These are phyloP conservation scores for Alternaria sp. DNA, from an alignment of 2,329 filamentous ascomycete species.

Conservation along the genomic window DNA sequence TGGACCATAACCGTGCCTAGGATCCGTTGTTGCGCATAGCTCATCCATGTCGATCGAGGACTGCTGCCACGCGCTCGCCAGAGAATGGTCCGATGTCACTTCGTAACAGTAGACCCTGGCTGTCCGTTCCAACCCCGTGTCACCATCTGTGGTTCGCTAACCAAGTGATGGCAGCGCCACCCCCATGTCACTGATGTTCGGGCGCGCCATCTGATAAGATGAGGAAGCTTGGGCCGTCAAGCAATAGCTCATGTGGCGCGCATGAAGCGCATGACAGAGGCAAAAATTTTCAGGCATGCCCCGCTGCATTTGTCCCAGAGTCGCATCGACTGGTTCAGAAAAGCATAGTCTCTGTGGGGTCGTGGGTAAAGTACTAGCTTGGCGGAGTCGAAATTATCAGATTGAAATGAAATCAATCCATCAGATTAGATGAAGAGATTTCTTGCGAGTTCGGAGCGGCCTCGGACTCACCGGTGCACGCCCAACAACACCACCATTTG, in stretches of 20 bases:
- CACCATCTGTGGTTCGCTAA: constrained; percentile 28
- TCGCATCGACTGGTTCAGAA: constrained; percentile 15
- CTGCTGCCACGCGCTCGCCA: constrained; percentile 35
- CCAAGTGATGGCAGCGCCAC: constrained; percentile 10
- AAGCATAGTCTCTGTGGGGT: constrained; percentile 31
- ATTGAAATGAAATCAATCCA: constrained; percentile 36
- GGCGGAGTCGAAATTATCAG: constrained; percentile 34
- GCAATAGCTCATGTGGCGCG: constrained; percentile 25
- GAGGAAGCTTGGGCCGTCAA: constrained; percentile 21
- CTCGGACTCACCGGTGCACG: constrained; percentile 23
- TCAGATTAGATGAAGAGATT: constrained; percentile 26
- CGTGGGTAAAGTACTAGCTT: constrained; percentile 26
- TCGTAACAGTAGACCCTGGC: constrained; percentile 29
- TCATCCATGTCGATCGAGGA: constrained; percentile 30
- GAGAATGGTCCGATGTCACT: constrained; percentile 41
- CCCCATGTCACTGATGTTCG: constrained; percentile 32
- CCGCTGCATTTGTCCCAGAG: constrained; percentile 37
- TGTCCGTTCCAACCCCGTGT: constrained; percentile 34
- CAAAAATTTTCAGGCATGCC: constrained; percentile 40
- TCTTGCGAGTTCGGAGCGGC: constrained; percentile 31
- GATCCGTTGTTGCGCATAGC: constrained; percentile 28
- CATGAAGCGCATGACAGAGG: constrained; percentile 41
- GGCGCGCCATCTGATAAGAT: constrained; percentile 45
- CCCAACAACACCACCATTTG: constrained; percentile 19
- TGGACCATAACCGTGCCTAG: constrained; percentile 27